These are phyloP conservation scores for Trichoderma reesei DNA, from an alignment of 495 filamentous ascomycete species.

Conservation along the genomic window DNA sequence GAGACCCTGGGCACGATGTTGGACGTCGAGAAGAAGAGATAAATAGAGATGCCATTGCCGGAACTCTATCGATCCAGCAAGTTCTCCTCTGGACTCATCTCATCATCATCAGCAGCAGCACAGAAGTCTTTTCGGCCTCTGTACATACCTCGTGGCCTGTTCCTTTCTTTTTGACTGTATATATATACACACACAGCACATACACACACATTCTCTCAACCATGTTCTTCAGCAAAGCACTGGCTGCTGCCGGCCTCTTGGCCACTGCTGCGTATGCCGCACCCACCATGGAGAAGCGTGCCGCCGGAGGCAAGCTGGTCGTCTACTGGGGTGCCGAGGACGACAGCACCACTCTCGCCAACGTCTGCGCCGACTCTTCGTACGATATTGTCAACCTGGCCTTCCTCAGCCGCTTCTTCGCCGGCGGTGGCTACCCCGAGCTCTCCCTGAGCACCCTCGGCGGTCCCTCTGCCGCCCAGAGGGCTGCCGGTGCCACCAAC, in stretches of 20 bases:
- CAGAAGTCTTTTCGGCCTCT: neutral
- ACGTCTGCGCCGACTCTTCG: constrained; percentile 9
- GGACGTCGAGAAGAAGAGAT: neutral
- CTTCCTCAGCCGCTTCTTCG: constrained; percentile 9
- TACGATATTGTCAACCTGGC: constrained; percentile 12
- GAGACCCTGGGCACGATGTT: neutral
- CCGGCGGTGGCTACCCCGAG: constrained; percentile 6
- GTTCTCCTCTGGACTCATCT: neutral
- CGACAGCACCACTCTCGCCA: constrained; percentile 3
- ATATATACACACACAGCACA: neutral
- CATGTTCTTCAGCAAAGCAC: constrained; percentile 11
- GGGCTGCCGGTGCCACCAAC: constrained; percentile 7
- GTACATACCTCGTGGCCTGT: constrained; percentile 7
- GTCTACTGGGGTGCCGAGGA: constrained; percentile 11
- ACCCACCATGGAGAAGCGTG: neutral
- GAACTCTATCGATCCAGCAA: neutral
- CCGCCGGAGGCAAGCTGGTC: neutral
- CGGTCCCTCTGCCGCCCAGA: constrained; percentile 6
- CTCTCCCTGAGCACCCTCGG: constrained; percentile 9
- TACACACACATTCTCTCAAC: neutral
- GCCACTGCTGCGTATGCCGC: neutral
- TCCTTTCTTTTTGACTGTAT: neutral
- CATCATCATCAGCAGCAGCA: neutral
- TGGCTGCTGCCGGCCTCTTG: constrained; percentile 10
- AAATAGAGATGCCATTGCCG: neutral